These are phyloP conservation scores for Apiospora saccharicola DNA, from an alignment of 2,329 filamentous ascomycete genomes.

Conservation along the genomic window DNA sequence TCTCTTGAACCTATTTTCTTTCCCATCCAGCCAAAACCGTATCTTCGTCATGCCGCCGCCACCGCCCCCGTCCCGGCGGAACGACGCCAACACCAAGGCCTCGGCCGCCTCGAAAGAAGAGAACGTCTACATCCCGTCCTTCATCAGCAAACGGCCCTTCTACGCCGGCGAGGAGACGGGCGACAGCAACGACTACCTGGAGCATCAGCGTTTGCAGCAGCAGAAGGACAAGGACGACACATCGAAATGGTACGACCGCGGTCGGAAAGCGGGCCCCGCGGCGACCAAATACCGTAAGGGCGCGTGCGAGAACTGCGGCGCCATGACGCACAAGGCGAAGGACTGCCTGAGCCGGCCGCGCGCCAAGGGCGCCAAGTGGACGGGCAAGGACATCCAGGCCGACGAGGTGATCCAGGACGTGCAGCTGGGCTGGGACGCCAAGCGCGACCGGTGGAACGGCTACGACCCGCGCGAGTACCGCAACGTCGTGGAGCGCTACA, in stretches of 20 bases:
- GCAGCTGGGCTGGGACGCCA: conserved; percentile 92
- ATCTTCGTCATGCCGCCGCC: conserved; percentile 49
- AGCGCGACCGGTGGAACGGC: conserved; percentile 98
- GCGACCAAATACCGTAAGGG: conserved; percentile 98
- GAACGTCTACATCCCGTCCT: conserved; percentile 97
- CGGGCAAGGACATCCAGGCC: conserved; percentile 90
- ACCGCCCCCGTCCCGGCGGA: conserved; percentile 44
- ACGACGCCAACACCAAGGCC: conserved; percentile 37
- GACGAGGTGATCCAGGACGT: conserved; percentile 89
- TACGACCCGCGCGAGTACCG: conserved; percentile 90
- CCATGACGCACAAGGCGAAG: conserved; percentile 95
- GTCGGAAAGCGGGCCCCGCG: conserved; percentile 82
- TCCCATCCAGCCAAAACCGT: neutral
- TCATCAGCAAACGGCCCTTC: conserved; percentile 98
- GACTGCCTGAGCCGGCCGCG: conserved; percentile 90
- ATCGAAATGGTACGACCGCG: conserved; percentile 92
- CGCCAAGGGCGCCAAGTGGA: conserved; percentile 90
- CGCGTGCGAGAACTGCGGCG: conserved; percentile 97
- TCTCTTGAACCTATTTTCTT: neutral
- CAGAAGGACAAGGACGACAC: conserved; percentile 72
- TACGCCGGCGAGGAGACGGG: conserved; percentile 84
- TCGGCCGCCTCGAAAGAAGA: conserved; percentile 76
- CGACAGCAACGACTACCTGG: conserved; percentile 84
- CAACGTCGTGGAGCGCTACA: conserved; percentile 87
- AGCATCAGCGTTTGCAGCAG: conserved; percentile 82